Evolutionary conservation across 352 stramenopile genomes (phyloP).

Genomic region (Phytophthora ramorum): DNA sequence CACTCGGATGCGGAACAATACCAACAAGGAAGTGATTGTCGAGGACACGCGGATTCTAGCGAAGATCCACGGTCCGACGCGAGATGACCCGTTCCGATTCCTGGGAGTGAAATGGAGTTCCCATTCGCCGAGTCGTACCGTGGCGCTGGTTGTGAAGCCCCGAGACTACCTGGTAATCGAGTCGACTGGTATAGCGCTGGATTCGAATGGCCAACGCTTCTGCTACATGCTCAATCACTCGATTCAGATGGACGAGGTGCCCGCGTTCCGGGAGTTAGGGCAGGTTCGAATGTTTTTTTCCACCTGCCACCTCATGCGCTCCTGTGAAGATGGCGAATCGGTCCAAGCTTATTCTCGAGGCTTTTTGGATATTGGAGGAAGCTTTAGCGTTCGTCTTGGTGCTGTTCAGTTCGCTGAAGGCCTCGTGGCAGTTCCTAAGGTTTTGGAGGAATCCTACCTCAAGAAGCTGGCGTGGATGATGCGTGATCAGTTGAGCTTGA

Average conservation of each 20-base stretch:
- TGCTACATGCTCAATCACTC: constrained; percentile 46
- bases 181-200: constrained; percentile 49
- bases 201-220: constrained; percentile 41
- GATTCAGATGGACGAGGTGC: constrained; percentile 39
- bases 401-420: constrained; percentile 36
- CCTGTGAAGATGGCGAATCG: constrained; percentile 11
- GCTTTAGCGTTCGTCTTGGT: constrained; percentile 36
- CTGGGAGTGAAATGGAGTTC: constrained; percentile 58
- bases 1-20: constrained; percentile 24
- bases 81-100: constrained; percentile 51
- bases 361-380: constrained; percentile 39
- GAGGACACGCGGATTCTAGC: constrained; percentile 35
- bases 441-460: constrained; percentile 48
- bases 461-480: constrained; percentile 62
- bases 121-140: constrained; percentile 13
- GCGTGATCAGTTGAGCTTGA: constrained; percentile 30
- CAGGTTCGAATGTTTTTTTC: constrained; percentile 36
- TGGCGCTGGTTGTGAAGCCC: constrained; percentile 44
- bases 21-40: constrained; percentile 25
- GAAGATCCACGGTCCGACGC: constrained; percentile 25
- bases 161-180: constrained; percentile 65
- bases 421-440: constrained; percentile 22
- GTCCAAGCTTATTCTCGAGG: constrained; percentile 47
- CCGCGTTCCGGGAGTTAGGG: constrained; percentile 37
- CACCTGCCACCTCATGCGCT: constrained; percentile 44